Evolutionary conservation across 495 filamentous ascomycete species (phyloP).

Genomic region (Entonaema liquescens): DNA sequence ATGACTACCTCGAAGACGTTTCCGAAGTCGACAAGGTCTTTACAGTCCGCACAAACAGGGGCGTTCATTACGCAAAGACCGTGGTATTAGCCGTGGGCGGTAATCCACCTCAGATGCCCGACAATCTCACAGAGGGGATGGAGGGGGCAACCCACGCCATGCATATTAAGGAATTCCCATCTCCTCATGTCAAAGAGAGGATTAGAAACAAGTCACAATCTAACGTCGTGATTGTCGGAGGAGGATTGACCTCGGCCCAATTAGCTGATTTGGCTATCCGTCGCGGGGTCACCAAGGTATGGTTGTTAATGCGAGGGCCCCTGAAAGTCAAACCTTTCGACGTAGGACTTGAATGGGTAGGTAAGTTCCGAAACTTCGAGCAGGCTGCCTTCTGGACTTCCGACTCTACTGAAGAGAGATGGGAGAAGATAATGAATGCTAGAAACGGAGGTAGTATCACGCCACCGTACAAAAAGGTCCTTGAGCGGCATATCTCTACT

Average conservation of each 20-base stretch:
- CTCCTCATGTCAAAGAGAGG: constrained; percentile 53
- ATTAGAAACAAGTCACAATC: constrained; percentile 57
- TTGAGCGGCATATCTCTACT: constrained; percentile 58
- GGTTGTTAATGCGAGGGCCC: constrained; percentile 65
- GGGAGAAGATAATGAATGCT: constrained; percentile 63
- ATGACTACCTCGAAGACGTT: constrained; percentile 44
- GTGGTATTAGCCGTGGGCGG: constrained; percentile 68
- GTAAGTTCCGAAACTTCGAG: constrained; percentile 71
- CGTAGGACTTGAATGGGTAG: constrained; percentile 69
- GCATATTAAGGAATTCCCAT: constrained; percentile 61
- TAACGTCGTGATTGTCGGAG: constrained; percentile 67
- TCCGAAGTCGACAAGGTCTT: constrained; percentile 58
- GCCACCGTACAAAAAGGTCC: constrained; percentile 63
- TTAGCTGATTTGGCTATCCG: constrained; percentile 64
- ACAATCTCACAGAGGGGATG: constrained; percentile 48
- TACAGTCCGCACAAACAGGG: constrained; percentile 58
- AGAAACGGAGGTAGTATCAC: constrained; percentile 71
- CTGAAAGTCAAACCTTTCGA: constrained; percentile 72
- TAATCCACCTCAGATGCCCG: constrained; percentile 61
- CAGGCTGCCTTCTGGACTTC: constrained; percentile 70
- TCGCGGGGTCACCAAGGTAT: constrained; percentile 62
- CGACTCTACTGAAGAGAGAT: constrained; percentile 66
- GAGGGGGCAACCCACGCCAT: constrained; percentile 64
- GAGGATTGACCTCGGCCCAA: constrained; percentile 69
- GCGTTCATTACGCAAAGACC: constrained; percentile 55